These are phyloP conservation scores for Cymbomonas tetramitiformis DNA, from an alignment of 139 green algal species.

Conservation along the genomic window DNA sequence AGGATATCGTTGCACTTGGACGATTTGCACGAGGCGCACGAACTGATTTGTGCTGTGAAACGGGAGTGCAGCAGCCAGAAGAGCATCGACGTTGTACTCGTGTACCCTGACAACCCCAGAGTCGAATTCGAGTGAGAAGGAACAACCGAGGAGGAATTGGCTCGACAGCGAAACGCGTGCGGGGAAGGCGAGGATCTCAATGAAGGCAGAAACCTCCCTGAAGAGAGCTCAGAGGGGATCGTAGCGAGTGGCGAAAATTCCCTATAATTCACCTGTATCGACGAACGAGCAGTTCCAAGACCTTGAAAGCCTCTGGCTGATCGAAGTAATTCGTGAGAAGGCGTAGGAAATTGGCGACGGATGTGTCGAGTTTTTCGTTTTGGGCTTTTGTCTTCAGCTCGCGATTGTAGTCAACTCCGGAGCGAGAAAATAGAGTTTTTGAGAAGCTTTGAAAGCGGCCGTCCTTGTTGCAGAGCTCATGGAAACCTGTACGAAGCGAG, in stretches of 20 bases:
- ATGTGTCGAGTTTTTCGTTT: slow-evolving; percentile 16
- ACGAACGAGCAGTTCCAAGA: slow-evolving; percentile 73
- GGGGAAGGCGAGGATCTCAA: too few species aligned
- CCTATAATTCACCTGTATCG: slow-evolving; percentile 46
- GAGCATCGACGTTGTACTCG: slow-evolving; percentile 54
- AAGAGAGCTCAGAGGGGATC: not conserved
- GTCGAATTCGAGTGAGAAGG: not conserved
- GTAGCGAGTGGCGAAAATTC: not conserved
- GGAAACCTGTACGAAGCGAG: slow-evolving; percentile 70
- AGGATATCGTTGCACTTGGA: slow-evolving; percentile 36
- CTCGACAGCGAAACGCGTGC: too few species aligned
- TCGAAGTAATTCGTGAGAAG: slow-evolving; percentile 67
- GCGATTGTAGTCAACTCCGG: slow-evolving; percentile 28
- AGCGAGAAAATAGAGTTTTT: slow-evolving; percentile 53
- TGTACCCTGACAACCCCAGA: slow-evolving; percentile 45
- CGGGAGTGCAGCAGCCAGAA: slow-evolving; percentile 54
- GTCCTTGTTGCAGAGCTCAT: slow-evolving; percentile 49
- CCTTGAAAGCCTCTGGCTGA: slow-evolving; percentile 43
- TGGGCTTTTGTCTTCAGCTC: slow-evolving; percentile 45
- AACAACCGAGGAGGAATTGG: not conserved
- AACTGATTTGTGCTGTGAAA: slow-evolving; percentile 82
- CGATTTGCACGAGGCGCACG: slow-evolving; percentile 59
- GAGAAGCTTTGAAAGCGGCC: slow-evolving; percentile 42
- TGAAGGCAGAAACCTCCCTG: too few species aligned
- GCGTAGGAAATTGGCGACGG: slow-evolving; percentile 43